phyloP scores from a whole-genome alignment of 768 basidiomycete genomes.

The Amylocystis lapponica region DNA sequence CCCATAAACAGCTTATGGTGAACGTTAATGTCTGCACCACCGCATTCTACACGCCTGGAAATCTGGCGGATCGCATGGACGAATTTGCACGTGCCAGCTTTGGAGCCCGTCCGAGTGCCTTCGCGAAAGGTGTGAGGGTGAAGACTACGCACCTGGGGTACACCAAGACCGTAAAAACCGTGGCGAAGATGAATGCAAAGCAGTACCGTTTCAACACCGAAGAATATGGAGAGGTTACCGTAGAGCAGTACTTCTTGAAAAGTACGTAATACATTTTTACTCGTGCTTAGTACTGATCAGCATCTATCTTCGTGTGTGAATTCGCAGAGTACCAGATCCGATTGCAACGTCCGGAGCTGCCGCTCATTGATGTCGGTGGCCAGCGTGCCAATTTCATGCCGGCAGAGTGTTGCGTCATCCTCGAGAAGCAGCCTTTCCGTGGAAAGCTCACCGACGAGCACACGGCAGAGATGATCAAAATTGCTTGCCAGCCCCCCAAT shows the following conservation, averaged over 20 bases:
- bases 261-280: slow-evolving; percentile 29
- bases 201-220: slow-evolving; percentile 36
- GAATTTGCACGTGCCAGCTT: slow-evolving; percentile 43
- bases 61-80: slow-evolving; percentile 38
- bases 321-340: slow-evolving; percentile 37
- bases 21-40: slow-evolving; percentile 51
- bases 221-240: slow-evolving; percentile 35
- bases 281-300: background rate
- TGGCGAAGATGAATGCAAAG: slow-evolving; percentile 36
- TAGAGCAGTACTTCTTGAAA: slow-evolving; percentile 41
- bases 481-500: slow-evolving; percentile 44
- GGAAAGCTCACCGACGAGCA: slow-evolving; percentile 55
- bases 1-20: slow-evolving; percentile 43
- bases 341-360: slow-evolving; percentile 35
- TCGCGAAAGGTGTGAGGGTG: slow-evolving; percentile 62
- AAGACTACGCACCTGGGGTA: slow-evolving; percentile 68
- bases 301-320: background rate
- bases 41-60: slow-evolving; percentile 39
- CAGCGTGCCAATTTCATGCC: slow-evolving; percentile 37
- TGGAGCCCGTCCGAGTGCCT: slow-evolving; percentile 53
- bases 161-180: slow-evolving; percentile 60
- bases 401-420: slow-evolving; percentile 44
- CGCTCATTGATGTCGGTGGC: slow-evolving; percentile 44
- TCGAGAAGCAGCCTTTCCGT: slow-evolving; percentile 33
- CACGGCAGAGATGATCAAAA: slow-evolving; percentile 44